A percentile compares a stretch with the other conserved stretches of the same genome.
Conservation (phyloP, 495 filamentous ascomycete genomes). For the Daldinia caldariorum region DNA sequence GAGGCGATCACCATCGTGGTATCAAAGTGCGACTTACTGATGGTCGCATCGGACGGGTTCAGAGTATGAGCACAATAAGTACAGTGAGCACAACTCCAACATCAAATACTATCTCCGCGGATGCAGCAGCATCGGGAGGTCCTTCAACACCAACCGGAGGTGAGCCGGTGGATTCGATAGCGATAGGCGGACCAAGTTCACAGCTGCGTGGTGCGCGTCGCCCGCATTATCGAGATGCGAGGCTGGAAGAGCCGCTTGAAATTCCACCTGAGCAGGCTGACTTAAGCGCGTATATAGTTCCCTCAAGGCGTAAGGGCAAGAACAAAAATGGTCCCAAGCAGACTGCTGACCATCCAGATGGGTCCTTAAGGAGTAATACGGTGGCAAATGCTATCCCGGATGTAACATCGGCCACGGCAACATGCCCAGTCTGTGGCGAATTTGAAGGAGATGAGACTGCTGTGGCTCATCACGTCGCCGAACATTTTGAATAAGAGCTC, state of each 20-base stretch:
- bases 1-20: slow-evolving; percentile 75
- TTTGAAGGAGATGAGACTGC: slow-evolving; percentile 70
- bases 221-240: slow-evolving; percentile 36
- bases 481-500: slow-evolving; percentile 57
- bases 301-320: slow-evolving; percentile 50
- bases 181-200: slow-evolving; percentile 8
- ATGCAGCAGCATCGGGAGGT: slow-evolving; percentile 2
- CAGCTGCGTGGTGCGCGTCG: slow-evolving; percentile 32
- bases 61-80: slow-evolving; percentile 51
- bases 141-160: slow-evolving; percentile 21
- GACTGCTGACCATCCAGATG: slow-evolving; percentile 25
- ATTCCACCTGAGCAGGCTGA: slow-evolving; percentile 43
- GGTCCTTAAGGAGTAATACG: slow-evolving; percentile 21
- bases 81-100: slow-evolving; percentile 51
- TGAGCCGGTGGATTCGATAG: slow-evolving; percentile 4
- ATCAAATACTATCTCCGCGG: slow-evolving; percentile 29
- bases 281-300: slow-evolving; percentile 59
- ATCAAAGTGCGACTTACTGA: slow-evolving; percentile 77
- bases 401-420: slow-evolving; percentile 42
- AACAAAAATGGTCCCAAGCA: slow-evolving; percentile 35
- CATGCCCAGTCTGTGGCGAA: slow-evolving; percentile 67
- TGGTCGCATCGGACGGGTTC: slow-evolving; percentile 75
- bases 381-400: slow-evolving; percentile 14
- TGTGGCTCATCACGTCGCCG: slow-evolving; percentile 66
- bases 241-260: slow-evolving; percentile 41